These are phyloP conservation scores for Eremomyces bilateralis DNA, from an alignment of 495 filamentous ascomycete genomes.

Conservation along the genomic window DNA sequence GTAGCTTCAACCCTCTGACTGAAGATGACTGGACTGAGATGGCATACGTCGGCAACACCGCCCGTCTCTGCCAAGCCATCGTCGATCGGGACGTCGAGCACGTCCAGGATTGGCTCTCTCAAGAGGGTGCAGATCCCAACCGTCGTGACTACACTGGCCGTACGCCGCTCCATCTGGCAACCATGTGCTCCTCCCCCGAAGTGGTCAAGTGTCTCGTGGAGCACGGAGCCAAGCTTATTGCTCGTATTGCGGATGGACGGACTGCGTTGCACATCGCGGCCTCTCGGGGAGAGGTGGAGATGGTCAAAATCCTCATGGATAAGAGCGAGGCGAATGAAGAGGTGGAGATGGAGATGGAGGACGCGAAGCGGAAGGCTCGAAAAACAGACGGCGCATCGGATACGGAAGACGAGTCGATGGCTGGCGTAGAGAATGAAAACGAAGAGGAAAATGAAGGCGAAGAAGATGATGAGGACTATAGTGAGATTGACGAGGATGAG, in stretches of 20 bases:
- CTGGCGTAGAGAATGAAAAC: slow-evolving; percentile 8
- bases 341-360: slow-evolving; percentile 34
- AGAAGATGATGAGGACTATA: slow-evolving; percentile 22
- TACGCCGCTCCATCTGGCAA: slow-evolving; percentile 57
- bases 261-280: slow-evolving; percentile 65
- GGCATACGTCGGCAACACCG: slow-evolving; percentile 55
- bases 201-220: slow-evolving; percentile 53
- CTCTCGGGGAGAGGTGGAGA: slow-evolving; percentile 39
- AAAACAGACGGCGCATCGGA: slow-evolving; percentile 2
- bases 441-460: slow-evolving; percentile 19
- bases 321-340: slow-evolving; percentile 52
- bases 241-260: slow-evolving; percentile 52
- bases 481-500: slow-evolving; percentile 23
- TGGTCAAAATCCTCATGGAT: slow-evolving; percentile 43
- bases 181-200: slow-evolving; percentile 38
- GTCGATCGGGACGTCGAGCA: slow-evolving; percentile 41
- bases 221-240: slow-evolving; percentile 44
- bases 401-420: slow-evolving; percentile 6
- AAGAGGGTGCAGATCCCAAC: slow-evolving; percentile 38
- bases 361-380: slow-evolving; percentile 22
- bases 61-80: slow-evolving; percentile 51
- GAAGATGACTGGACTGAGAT: slow-evolving; percentile 62
- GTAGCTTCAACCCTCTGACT: slow-evolving; percentile 56
- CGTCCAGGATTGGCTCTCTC: slow-evolving; percentile 43
- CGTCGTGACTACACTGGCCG: slow-evolving; percentile 57